Conservation (phyloP, 129 eudicot species). For the Centrapalus pauciflorus region DNA sequence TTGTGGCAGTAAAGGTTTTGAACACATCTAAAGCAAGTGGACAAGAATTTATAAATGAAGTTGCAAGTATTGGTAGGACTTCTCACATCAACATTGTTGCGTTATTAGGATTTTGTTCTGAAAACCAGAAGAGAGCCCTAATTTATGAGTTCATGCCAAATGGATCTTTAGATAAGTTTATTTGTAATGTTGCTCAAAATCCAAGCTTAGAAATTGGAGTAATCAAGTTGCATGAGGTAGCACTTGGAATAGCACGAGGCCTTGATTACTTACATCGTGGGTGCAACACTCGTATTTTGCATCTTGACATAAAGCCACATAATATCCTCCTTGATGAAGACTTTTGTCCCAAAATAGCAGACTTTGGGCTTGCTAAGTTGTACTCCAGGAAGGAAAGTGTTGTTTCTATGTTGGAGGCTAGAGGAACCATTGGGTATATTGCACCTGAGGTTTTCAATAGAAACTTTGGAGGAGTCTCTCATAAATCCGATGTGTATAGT, state of each 20-base stretch:
- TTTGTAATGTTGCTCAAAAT: no score
- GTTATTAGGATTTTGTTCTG: background rate
- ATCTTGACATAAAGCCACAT: no score
- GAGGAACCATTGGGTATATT: no score
- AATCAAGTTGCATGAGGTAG: background rate
- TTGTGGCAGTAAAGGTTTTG: constrained; percentile 8
- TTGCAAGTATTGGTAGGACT: no score
- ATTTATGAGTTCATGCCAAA: constrained; percentile 2
- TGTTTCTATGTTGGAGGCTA: constrained; percentile 9
- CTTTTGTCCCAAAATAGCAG: constrained; percentile 11
- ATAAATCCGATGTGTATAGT: no score
- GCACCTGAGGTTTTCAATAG: no score
- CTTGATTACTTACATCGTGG: background rate
- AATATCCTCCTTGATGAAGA: no score
- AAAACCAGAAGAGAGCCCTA: background rate
- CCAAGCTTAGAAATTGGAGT: no score
- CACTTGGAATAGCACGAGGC: constrained; percentile 22
- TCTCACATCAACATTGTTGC: background rate
- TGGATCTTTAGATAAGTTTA: background rate
- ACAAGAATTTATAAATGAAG: no score
- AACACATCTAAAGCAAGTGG: constrained; percentile 8
- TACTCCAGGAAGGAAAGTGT: constrained; percentile 5
- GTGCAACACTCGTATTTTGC: constrained; percentile 9
- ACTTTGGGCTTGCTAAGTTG: constrained; percentile 19
- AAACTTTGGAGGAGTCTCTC: no score